Conservation (phyloP, 176 grass and related monocot genomes). For the Juncus effusus region DNA sequence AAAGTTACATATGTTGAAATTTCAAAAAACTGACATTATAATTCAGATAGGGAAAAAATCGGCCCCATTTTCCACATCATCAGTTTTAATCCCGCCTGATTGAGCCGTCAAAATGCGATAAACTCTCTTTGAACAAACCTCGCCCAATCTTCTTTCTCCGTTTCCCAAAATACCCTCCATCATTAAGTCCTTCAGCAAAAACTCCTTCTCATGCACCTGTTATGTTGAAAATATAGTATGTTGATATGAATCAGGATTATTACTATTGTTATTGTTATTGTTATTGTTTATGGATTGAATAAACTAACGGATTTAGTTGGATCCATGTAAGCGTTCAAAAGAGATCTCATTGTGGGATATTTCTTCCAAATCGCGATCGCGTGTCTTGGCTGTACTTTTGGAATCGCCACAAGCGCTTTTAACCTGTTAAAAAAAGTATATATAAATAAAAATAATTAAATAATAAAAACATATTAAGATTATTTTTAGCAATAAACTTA, state of each 20-base stretch:
- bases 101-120: constrained; percentile 76
- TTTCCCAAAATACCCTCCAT: constrained; percentile 41
- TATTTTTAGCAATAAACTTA: constrained; percentile 28
- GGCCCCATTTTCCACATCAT: constrained; percentile 44
- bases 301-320: constrained; percentile 60
- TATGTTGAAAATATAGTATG: constrained; percentile 2
- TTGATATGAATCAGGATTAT: too few species aligned
- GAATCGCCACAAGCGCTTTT: constrained; percentile 80
- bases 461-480: neutral
- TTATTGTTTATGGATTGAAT: too few species aligned
- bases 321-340: constrained; percentile 87
- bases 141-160: constrained; percentile 52
- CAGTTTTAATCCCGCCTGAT: constrained; percentile 36
- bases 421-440: constrained; percentile 42
- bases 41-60: constrained; percentile 27
- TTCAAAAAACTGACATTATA: neutral
- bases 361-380: constrained; percentile 74
- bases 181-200: constrained; percentile 62
- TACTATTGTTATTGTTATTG: too few species aligned
- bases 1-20: neutral
- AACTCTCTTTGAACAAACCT: constrained; percentile 57
- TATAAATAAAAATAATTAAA: constrained; percentile 14
- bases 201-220: constrained; percentile 69
- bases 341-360: constrained; percentile 72
- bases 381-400: constrained; percentile 48